Conservation (phyloP, 2,329 filamentous ascomycete genomes). For the Intubia oerlemansii region DNA sequence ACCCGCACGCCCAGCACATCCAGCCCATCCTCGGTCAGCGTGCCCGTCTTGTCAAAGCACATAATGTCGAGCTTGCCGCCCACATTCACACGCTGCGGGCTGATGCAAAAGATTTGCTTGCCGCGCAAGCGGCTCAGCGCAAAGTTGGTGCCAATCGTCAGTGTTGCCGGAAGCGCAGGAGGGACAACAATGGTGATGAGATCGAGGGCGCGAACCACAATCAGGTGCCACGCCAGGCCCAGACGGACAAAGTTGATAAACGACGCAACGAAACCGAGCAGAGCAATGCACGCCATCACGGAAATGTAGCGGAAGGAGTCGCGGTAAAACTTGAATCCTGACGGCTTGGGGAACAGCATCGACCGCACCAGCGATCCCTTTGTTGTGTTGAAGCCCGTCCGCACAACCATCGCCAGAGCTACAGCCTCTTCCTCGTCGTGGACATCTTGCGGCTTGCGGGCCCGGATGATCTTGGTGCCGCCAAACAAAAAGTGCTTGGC, state of each 20-base stretch:
- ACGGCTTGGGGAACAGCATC: conserved; percentile 96
- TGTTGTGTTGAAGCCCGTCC: conserved; percentile 93
- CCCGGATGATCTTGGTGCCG: conserved; percentile 87
- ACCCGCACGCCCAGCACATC: conserved; percentile 81
- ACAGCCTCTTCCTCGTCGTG: conserved; percentile 63
- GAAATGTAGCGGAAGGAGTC: conserved; percentile 96
- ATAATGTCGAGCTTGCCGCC: conserved; percentile 90
- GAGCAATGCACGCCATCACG: conserved; percentile 77
- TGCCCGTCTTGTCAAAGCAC: conserved; percentile 99
- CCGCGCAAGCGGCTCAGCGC: conserved; percentile 68
- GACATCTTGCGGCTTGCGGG: conserved; percentile 69
- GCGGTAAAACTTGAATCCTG: conserved; percentile 94
- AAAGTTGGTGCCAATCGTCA: conserved; percentile 94
- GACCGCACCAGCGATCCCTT: conserved; percentile 90
- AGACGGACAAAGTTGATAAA: conserved; percentile 85
- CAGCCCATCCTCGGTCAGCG: conserved; percentile 83
- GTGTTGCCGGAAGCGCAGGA: conserved; percentile 77
- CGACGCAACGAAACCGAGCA: conserved; percentile 73
- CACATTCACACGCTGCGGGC: conserved; percentile 89
- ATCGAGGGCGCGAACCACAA: conserved; percentile 80
- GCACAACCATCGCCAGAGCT: conserved; percentile 74
- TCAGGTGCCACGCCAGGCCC: conserved; percentile 67
- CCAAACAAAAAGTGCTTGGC: conserved; percentile 84
- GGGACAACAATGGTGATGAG: conserved; percentile 96
- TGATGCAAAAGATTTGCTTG: conserved; percentile 92